Base-by-base conservation (phyloP, 2,329 filamentous ascomycete species). In the Orbilia ellipsospora region DNA sequence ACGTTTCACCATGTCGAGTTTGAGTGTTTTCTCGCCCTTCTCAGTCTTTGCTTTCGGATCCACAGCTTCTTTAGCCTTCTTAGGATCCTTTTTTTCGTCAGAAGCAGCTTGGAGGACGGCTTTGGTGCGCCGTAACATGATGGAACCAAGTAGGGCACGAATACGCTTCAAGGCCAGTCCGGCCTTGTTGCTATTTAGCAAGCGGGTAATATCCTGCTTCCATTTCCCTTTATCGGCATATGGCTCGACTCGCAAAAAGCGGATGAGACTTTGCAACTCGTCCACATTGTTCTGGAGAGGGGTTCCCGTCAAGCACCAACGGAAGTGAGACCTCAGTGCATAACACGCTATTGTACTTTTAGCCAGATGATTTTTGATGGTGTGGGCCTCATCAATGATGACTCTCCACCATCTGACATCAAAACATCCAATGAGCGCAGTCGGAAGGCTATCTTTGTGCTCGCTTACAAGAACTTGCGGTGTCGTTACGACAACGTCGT, bases 61-160 rank as follows among this genome's bases (percentile, higher is more conserved):
- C 76, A n/a, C n/a, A 1, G 83, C 81, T 59, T 84, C 84, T 13
- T 87, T 88, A 3, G 86, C 85, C 57, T 87, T 85, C 3, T 83
- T 82, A 0, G 82, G 82, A 68, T 82, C 82, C 77, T 79, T 82
- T 55, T 82, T 82, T 81, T 77, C 84, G 83, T 78, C 82, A 79
- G 81, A 92, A 92, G 62, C 90, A 89, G 44, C 92, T 83, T 95
- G 97, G 75, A 99, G 84, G n/a, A 99, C 92, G 20, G 97, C 93
- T 83, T 99, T 99, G 7, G 94, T 98, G 50, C 95, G 89, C n/a
- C 95, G 90, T 84, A 98, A 97, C 95, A 99, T 99, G 84, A 97
- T 97, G 66, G 93, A 94, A 65, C 92, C 90, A 2, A 99, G 85
- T 76, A 96, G 89, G 68, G 91, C 89, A 78, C 97, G 93, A 36